Evolutionary conservation across 2,329 filamentous ascomycete genomes (phyloP).

Genomic region (Botrytis squamosa): DNA sequence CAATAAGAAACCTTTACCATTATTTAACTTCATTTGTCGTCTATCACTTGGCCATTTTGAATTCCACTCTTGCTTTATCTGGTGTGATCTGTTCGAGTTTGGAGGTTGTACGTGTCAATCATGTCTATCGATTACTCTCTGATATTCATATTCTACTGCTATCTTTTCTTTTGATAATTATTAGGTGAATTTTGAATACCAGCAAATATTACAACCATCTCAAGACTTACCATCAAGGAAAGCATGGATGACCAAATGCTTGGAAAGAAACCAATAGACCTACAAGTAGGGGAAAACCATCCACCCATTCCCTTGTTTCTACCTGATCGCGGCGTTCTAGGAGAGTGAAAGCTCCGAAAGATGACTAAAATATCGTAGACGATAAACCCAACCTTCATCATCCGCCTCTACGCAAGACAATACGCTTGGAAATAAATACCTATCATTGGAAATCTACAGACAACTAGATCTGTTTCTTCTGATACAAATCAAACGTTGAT

Average conservation of each 20-base stretch:
- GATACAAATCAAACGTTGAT: background rate
- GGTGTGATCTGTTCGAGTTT: background rate
- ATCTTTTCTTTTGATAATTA: background rate
- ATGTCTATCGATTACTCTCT: background rate
- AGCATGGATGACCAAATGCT: background rate
- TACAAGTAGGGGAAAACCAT: background rate
- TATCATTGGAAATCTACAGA: background rate
- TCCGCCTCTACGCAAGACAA: background rate
- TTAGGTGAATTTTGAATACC: background rate
- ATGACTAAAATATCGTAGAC: background rate
- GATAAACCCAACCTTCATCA: background rate
- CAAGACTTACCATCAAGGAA: background rate
- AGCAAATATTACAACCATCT: background rate
- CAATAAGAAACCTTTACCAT: background rate
- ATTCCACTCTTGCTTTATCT: background rate
- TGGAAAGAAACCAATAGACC: background rate
- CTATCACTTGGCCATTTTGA: background rate
- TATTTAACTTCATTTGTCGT: background rate
- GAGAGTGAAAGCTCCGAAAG: background rate
- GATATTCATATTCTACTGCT: background rate
- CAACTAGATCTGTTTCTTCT: background rate
- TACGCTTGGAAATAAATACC: background rate
- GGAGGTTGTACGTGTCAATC: background rate
- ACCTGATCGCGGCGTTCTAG: background rate
- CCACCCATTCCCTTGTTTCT: background rate